These are phyloP conservation scores for Martensiomyces pterosporus DNA, from an alignment of 192 early-diverging fungal species.

Conservation along the genomic window DNA sequence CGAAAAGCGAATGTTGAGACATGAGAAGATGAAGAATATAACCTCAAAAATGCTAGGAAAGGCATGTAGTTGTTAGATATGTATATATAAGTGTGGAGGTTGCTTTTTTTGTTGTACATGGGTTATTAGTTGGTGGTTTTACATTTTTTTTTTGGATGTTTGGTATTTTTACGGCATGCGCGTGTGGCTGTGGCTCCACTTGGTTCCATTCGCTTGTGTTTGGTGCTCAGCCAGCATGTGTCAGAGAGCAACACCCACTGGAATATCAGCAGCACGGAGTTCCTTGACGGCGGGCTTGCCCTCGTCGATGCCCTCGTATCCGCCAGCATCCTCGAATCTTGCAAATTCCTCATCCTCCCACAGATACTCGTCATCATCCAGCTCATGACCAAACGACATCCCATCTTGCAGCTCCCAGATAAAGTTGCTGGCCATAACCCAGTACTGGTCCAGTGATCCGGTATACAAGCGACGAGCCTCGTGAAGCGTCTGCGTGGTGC, in stretches of 20 bases:
- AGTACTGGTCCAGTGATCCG: conserved; percentile 6
- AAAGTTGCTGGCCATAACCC: conserved; percentile 19
- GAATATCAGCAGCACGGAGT: background rate
- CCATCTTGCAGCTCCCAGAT: conserved; percentile 32
- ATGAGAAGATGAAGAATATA: no score
- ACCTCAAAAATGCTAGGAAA: no score
- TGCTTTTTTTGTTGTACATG: background rate
- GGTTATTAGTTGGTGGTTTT: background rate
- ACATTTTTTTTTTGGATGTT: background rate
- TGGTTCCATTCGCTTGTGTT: conserved; percentile 1
- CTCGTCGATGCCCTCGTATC: background rate
- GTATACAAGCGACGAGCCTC: conserved; percentile 14
- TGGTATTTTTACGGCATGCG: no score
- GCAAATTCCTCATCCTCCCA: background rate
- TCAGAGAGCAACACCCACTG: background rate
- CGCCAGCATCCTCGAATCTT: background rate
- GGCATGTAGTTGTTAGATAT: no score
- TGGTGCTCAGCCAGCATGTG: no score
- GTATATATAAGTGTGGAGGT: no score
- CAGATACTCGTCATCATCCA: conserved; percentile 1
- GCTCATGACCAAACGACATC: background rate
- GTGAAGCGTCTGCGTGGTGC: conserved; percentile 15
- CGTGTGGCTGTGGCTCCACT: no score
- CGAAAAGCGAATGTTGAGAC: no score
- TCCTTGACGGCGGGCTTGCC: background rate